Base-by-base conservation (phyloP, 2,329 filamentous ascomycete genomes). In the Keithomyces neogunnii region DNA sequence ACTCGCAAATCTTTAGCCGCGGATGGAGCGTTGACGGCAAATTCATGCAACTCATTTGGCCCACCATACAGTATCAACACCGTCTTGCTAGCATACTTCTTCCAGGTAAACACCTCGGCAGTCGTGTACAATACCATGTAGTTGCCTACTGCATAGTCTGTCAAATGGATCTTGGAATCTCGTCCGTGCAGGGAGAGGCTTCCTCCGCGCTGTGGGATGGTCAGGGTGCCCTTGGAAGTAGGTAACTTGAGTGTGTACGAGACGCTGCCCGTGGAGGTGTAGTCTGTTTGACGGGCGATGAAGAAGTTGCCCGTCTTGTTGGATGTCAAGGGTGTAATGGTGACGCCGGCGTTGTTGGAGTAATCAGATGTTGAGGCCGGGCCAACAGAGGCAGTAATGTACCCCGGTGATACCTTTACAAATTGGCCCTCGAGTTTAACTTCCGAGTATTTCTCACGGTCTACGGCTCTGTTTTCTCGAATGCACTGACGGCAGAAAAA, bases 341-440 rank as follows among this genome's bases (percentile, higher is more conserved):
- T 74, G 11, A 86, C 69, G 43, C 74, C 70, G 1, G 63, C 55
- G 33, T 74, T 79, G 4, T 73, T 62, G 30, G 74, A 82, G 60
- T 78, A 80, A 2, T 77, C 69, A 29, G 77, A 77, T 5, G 70
- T 68, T 8, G 73, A 73, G 36, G 70, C 63, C 57, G 73, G 70
- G 9, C 76, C 75, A 1, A 82, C 77, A 0, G 70, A 73, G 1
- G 82, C 78, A 3, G 78, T 77, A 19, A 89, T 68, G 59, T 88
- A 91, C 0, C 78, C 80, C 0, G 86, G 84, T 0, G 85, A 88
- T 0, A 82, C 85, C 58, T 84, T 84, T 49, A 88, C 66, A 65
- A 92, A 92, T 58, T 88, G 86, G 30, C 80, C 86, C 55, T 88
- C 72, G 1, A 92, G 76, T 61, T 92, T 93, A 30, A 88, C 72